Conservation (phyloP, 1,139 yeast genomes). For the Saccharomyces pastorianus region DNA sequence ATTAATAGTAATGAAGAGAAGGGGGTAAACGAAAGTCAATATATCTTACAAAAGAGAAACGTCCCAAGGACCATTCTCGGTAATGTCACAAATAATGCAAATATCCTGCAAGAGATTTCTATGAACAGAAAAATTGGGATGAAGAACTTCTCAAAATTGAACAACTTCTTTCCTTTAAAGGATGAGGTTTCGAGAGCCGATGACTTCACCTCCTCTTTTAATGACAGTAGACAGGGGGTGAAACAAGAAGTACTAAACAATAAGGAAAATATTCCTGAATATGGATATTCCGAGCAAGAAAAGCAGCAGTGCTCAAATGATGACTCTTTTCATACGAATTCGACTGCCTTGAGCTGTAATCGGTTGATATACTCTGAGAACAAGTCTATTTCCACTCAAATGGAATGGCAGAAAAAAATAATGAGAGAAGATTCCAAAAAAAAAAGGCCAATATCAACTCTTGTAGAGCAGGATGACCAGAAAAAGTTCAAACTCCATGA, state of each 20-base stretch:
- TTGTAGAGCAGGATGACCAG: constrained; percentile 23
- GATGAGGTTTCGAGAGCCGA: neutral
- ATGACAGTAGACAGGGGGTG: neutral
- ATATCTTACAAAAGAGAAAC: neutral
- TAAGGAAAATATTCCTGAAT: neutral
- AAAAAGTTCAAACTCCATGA: constrained; percentile 21
- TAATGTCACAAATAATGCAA: neutral
- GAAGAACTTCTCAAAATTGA: neutral
- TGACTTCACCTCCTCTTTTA: neutral
- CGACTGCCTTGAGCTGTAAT: neutral
- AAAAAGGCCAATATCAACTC: constrained; percentile 22
- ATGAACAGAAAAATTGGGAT: neutral
- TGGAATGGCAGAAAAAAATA: neutral
- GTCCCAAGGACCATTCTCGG: neutral
- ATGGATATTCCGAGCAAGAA: neutral
- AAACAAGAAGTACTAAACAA: neutral
- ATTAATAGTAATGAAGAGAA: neutral
- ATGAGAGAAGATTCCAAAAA: constrained; percentile 13
- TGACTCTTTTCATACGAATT: neutral
- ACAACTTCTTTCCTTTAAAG: neutral
- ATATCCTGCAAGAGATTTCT: neutral
- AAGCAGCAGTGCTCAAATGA: neutral
- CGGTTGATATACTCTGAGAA: neutral
- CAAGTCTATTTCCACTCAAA: neutral
- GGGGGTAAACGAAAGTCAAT: neutral